phyloP scores from a whole-genome alignment of 2,329 filamentous ascomycete genomes.

The Xylariales sp. region DNA sequence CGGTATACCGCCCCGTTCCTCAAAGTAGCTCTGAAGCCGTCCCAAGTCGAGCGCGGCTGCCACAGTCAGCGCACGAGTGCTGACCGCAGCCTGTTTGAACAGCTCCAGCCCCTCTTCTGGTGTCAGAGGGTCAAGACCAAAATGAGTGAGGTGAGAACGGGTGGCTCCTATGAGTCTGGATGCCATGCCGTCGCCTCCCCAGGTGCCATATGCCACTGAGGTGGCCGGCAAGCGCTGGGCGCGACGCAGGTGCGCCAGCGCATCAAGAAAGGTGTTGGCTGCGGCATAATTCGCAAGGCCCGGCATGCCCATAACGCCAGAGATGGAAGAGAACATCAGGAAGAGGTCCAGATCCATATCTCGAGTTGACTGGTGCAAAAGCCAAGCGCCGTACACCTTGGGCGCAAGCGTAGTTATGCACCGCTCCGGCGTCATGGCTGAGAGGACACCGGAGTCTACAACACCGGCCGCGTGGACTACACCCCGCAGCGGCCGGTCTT shows the following conservation, averaged over 20 bases:
- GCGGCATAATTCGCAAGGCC: constrained; percentile 23
- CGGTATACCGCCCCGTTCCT: constrained; percentile 18
- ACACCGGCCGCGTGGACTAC: constrained; percentile 26
- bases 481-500: constrained; percentile 24
- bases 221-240: constrained; percentile 18
- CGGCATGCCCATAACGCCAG: constrained; percentile 22
- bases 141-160: constrained; percentile 17
- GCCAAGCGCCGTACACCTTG: constrained; percentile 22
- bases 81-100: constrained; percentile 16
- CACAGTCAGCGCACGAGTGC: constrained; percentile 17
- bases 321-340: constrained; percentile 23
- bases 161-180: constrained; percentile 15
- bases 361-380: constrained; percentile 20
- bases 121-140: constrained; percentile 19
- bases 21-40: constrained; percentile 16
- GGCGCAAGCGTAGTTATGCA: constrained; percentile 19
- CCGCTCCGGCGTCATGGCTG: constrained; percentile 21
- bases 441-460: constrained; percentile 21
- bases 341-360: constrained; percentile 22
- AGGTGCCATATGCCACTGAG: constrained; percentile 24
- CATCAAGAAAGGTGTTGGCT: constrained; percentile 21
- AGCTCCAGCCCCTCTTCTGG: constrained; percentile 16
- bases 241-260: constrained; percentile 17
- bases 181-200: constrained; percentile 24
- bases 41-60: constrained; percentile 20